phyloP scores from a whole-genome alignment of 257 asterid genomes.

The Paraleonurus japonicus region DNA sequence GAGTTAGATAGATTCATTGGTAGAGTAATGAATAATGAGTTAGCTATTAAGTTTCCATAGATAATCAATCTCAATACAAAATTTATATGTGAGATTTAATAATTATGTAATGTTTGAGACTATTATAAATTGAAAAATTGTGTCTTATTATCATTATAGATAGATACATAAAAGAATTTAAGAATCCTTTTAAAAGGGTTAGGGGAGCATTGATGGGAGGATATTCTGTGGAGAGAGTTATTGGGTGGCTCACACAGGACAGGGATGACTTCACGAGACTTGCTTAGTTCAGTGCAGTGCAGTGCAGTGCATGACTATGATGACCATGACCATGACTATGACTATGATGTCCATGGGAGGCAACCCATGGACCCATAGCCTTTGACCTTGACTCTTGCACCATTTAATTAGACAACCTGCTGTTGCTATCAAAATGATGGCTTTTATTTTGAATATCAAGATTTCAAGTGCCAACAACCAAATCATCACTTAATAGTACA shows the following conservation, averaged over 20 bases:
- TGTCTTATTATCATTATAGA: too few species aligned
- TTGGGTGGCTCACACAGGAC: not conserved
- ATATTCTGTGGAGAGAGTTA: not conserved
- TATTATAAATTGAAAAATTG: too few species aligned
- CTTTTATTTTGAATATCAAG: not conserved
- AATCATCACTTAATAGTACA: conserved; percentile 23
- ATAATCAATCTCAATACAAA: too few species aligned
- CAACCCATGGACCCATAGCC: conserved; percentile 20
- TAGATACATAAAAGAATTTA: not conserved
- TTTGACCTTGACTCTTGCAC: conserved; percentile 19
- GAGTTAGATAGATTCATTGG: too few species aligned
- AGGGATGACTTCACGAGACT: conserved; percentile 20
- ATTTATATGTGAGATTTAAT: too few species aligned
- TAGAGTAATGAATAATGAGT: too few species aligned
- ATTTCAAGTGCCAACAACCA: conserved; percentile 20
- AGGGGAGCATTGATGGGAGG: too few species aligned
- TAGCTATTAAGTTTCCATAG: too few species aligned
- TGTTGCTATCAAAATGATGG: conserved; percentile 21
- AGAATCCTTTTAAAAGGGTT: too few species aligned
- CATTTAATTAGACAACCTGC: not conserved
- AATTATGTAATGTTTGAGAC: too few species aligned
- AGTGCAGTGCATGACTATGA: not conserved
- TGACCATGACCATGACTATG: not conserved
- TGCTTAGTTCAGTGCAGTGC: not conserved
- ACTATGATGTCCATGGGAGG: not conserved